Evolutionary conservation across 306 rosid species (phyloP), one percentile per base, ranked within the genome.

Genomic region (Pterocarpus santalinus): DNA sequence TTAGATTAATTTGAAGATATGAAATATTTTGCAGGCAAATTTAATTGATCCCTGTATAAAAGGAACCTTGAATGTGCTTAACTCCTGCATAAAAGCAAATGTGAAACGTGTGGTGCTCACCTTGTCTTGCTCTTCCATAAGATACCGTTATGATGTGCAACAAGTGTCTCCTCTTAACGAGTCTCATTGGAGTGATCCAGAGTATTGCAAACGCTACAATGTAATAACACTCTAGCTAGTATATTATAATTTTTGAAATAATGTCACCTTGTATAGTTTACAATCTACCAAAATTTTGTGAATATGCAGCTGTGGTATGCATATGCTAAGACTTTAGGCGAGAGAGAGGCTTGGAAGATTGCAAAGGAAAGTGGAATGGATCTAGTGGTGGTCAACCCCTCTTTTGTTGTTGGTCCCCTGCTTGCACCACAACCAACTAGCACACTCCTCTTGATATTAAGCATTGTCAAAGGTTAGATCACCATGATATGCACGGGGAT

Each of bases 381-480:
- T 88, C 76, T 92, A 0, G 97, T 92, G 56, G 95, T 92, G 67
- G 97, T 95, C 74, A 90, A 89, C 68, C 95, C 95, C 8, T 92
- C 94, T 17, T 92, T 87, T 0, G 94, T 91, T 7, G 91, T 94
- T 75, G 97, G 98, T 73, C 95, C 97, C 9, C 80, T 91, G 70
- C 95, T 94, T 66, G 83, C 92, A 38, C 94, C 97, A 55, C 91
- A 89, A 4, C 98, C 97, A 74, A 86, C 95, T 33, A 94, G 98
- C 64, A 86, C 98, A 2, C 71, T 90, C 8, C 80, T 73, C 34
- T 11, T 91, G 79, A 80, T 92, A n/a, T 85, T 90, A 58, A 39
- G 80, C 78, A 57, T 88, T 60, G 33, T 86, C 30, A 91, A 87
- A 90, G 97, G 97, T 87, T 74, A 76, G 69, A 56, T 63, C 70